phyloP scores from a whole-genome alignment of 2,329 filamentous ascomycete genomes.

The Trichoderma semiorbis region DNA sequence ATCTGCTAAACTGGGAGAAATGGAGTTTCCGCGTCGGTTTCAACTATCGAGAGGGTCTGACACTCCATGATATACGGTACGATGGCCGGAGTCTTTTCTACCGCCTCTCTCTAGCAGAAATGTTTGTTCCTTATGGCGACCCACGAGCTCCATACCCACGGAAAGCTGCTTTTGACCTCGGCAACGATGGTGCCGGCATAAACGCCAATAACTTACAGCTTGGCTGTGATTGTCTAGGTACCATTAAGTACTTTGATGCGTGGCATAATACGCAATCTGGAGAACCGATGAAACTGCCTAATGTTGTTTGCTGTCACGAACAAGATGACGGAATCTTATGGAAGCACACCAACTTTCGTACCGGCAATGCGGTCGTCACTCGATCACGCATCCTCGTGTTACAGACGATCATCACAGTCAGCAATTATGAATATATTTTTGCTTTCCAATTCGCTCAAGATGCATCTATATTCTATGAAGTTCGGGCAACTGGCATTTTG shows the following conservation, averaged over 20 bases:
- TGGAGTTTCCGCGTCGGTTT: background rate
- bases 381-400: slow-evolving; percentile 55
- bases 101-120: background rate
- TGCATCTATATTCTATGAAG: slow-evolving; percentile 38
- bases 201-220: slow-evolving; percentile 64
- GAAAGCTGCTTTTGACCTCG: slow-evolving; percentile 69
- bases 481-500: slow-evolving; percentile 43
- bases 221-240: slow-evolving; percentile 60
- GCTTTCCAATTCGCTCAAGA: slow-evolving; percentile 50
- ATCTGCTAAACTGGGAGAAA: background rate
- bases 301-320: slow-evolving; percentile 37
- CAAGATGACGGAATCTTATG: slow-evolving; percentile 53
- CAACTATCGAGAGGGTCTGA: slow-evolving; percentile 57
- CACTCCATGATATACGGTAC: slow-evolving; percentile 65
- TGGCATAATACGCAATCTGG: background rate
- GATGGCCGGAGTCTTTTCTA: slow-evolving; percentile 55
- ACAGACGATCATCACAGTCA: slow-evolving; percentile 60
- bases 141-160: slow-evolving; percentile 55
- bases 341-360: slow-evolving; percentile 62
- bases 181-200: slow-evolving; percentile 62
- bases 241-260: slow-evolving; percentile 43
- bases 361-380: slow-evolving; percentile 51
- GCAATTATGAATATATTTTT: slow-evolving; percentile 58
- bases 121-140: slow-evolving; percentile 1
- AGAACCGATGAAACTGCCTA: slow-evolving; percentile 22